Evolutionary conservation across 257 asterid genomes (phyloP).

Genomic region (Dorcoceras hygrometricum): DNA sequence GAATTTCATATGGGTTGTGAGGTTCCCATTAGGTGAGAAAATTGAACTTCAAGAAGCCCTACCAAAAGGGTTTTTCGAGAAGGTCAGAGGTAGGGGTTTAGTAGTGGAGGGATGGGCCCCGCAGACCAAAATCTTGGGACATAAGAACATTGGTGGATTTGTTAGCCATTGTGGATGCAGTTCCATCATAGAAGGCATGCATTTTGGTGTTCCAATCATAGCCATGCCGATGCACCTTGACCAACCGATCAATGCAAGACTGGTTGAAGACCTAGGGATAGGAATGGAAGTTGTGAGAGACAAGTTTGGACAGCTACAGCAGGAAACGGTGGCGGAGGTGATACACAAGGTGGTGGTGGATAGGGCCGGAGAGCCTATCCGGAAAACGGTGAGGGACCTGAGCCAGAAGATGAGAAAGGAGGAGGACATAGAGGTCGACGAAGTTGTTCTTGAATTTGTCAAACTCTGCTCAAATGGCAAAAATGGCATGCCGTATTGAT

Average conservation of each 20-base stretch:
- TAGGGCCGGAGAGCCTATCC: slow-evolving; percentile 22
- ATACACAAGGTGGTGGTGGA: slow-evolving; percentile 30
- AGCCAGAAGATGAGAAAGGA: slow-evolving; percentile 31
- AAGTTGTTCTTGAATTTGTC: slow-evolving; percentile 32
- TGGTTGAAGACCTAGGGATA: slow-evolving; percentile 24
- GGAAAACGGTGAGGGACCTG: slow-evolving; percentile 25
- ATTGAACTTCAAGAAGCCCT: slow-evolving; percentile 24
- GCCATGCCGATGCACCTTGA: slow-evolving; percentile 51
- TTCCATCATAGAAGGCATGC: slow-evolving; percentile 44
- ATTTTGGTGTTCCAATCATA: slow-evolving; percentile 46
- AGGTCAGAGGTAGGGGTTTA: slow-evolving; percentile 32
- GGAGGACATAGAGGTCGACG: slow-evolving; percentile 43
- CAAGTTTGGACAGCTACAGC: slow-evolving; percentile 25
- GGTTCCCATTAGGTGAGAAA: slow-evolving; percentile 37
- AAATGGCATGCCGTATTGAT: not conserved
- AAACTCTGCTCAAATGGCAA: slow-evolving; percentile 20
- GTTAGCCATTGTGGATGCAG: slow-evolving; percentile 54
- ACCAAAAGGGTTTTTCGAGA: slow-evolving; percentile 38
- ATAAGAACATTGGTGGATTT: slow-evolving; percentile 40
- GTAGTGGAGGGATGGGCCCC: slow-evolving; percentile 52
- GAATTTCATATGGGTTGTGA: slow-evolving; percentile 48
- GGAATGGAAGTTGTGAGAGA: slow-evolving; percentile 36
- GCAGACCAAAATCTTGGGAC: slow-evolving; percentile 36
- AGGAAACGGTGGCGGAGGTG: slow-evolving; percentile 26
- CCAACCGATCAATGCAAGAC: slow-evolving; percentile 42